Evolutionary conservation across 345 rosid genomes (phyloP).

Genomic region (Streptanthus diversifolius): DNA sequence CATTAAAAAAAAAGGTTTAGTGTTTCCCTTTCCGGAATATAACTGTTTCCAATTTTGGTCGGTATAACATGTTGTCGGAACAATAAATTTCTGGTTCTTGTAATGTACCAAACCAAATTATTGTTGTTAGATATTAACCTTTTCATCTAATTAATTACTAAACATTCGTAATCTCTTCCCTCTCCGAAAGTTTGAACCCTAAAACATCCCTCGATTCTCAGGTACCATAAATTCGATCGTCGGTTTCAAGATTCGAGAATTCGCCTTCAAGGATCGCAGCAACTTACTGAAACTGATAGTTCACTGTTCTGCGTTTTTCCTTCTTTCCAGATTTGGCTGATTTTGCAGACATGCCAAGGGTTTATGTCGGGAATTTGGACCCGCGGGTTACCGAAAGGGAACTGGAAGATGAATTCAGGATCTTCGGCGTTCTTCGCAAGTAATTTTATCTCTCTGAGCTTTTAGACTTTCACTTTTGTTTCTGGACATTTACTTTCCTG

Average conservation of each 20-base stretch:
- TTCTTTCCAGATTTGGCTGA: constrained; percentile 16
- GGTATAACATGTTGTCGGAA: not conserved
- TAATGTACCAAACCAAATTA: not conserved
- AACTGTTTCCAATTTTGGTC: no score
- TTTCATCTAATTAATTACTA: not conserved
- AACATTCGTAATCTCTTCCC: not conserved
- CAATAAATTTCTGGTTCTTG: not conserved
- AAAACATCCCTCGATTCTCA: not conserved
- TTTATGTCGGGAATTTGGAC: constrained; percentile 72
- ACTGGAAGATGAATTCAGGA: constrained; percentile 69
- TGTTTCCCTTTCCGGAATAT: no score
- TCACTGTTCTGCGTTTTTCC: not conserved
- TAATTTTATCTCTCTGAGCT: constrained; percentile 11
- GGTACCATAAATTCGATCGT: not conserved
- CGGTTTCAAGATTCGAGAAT: not conserved
- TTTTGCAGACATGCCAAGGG: constrained; percentile 57
- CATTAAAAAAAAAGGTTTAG: no score
- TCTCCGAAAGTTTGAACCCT: constrained; percentile 21
- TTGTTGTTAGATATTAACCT: not conserved
- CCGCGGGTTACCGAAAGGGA: constrained; percentile 67
- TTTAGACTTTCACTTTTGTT: not conserved
- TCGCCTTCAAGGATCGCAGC: not conserved
- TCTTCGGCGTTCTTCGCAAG: constrained; percentile 73
- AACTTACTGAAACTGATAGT: not conserved
- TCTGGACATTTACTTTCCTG: not conserved